phyloP scores from a whole-genome alignment of 352 stramenopile species.

The Elongisporangium anandrum region DNA sequence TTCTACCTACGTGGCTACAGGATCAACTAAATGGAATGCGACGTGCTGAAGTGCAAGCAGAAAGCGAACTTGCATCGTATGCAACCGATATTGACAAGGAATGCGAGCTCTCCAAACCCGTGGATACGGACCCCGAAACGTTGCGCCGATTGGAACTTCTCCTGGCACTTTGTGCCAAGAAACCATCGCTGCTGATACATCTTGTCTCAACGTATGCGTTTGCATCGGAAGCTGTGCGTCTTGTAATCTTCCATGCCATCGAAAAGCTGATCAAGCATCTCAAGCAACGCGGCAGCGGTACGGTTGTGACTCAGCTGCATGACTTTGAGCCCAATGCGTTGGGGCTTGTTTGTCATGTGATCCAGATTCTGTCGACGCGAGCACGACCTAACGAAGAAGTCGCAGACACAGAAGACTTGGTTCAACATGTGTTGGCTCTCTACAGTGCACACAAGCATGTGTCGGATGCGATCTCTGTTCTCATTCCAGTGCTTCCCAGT shows the following conservation, averaged over 20 bases:
- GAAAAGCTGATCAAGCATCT: slow-evolving; percentile 86
- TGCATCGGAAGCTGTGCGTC: slow-evolving; percentile 53
- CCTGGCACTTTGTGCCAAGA: slow-evolving; percentile 73
- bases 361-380: slow-evolving; percentile 63
- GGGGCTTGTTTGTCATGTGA: slow-evolving; percentile 67
- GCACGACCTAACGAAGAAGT: slow-evolving; percentile 28
- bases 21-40: slow-evolving; percentile 17
- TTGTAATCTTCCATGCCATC: slow-evolving; percentile 69
- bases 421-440: slow-evolving; percentile 56
- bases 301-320: slow-evolving; percentile 65
- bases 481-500: slow-evolving; percentile 62
- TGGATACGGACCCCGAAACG: slow-evolving; percentile 50
- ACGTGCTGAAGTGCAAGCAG: slow-evolving; percentile 19
- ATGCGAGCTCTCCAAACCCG: slow-evolving; percentile 24
- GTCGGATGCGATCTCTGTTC: slow-evolving; percentile 54
- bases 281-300: slow-evolving; percentile 54
- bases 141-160: slow-evolving; percentile 68
- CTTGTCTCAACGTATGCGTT: slow-evolving; percentile 59
- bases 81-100: slow-evolving; percentile 35
- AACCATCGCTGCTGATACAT: slow-evolving; percentile 51
- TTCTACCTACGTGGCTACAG: not conserved
- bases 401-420: slow-evolving; percentile 38
- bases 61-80: slow-evolving; percentile 33
- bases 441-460: slow-evolving; percentile 56
- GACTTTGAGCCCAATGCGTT: slow-evolving; percentile 57